phyloP scores from a whole-genome alignment of 208 protist genomes.

The Trypanosoma lewisi region DNA sequence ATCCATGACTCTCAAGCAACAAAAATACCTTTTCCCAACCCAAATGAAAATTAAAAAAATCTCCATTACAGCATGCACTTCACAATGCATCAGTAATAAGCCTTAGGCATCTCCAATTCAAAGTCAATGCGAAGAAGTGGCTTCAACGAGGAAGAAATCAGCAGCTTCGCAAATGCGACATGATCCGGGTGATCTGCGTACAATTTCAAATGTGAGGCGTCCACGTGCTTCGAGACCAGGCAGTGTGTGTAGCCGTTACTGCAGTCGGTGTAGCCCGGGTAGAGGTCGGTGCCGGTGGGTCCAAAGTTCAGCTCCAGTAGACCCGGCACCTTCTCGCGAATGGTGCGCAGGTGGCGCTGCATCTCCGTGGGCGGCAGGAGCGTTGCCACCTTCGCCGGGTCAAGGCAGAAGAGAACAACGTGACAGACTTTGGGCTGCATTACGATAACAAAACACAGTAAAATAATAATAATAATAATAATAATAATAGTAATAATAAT shows the following conservation, averaged over 20 bases:
- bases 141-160: conserved; percentile 38
- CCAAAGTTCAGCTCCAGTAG: conserved; percentile 53
- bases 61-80: neutral
- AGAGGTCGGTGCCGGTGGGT: conserved; percentile 36
- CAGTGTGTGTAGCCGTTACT: conserved; percentile 61
- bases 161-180: conserved; percentile 40
- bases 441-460: no score
- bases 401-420: conserved; percentile 63
- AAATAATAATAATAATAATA: no score
- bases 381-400: conserved; percentile 34
- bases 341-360: conserved; percentile 1
- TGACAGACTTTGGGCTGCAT: conserved; percentile 38
- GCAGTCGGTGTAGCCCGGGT: conserved; percentile 57
- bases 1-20: no score
- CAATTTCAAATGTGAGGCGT: conserved; percentile 39
- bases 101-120: conserved; percentile 16
- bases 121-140: conserved; percentile 65
- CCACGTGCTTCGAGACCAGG: conserved; percentile 58
- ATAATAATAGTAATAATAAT: no score
- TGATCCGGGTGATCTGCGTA: conserved; percentile 59
- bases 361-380: conserved; percentile 27
- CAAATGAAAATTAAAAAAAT: no score
- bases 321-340: conserved; percentile 42
- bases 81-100: neutral
- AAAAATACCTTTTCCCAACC: no score